Evolutionary conservation across 1,139 yeast genomes (phyloP), one percentile per base, ranked within the genome.

Genomic region (Hyphopichia wangnamkhiaoensis): DNA sequence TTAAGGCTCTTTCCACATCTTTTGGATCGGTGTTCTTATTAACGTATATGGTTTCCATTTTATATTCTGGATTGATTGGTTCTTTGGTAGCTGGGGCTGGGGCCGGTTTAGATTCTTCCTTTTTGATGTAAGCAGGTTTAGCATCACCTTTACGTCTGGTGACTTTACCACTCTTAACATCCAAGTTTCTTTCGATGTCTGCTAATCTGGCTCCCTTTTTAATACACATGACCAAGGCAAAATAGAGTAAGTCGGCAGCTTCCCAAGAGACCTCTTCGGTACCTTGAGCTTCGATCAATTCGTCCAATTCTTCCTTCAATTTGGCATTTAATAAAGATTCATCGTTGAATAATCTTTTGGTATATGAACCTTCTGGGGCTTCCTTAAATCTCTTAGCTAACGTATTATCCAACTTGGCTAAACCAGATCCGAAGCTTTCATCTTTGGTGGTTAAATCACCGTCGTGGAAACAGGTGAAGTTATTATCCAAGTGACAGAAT

Each of bases 131-230:
- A 56, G 82, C 80, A 28, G 88, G 83, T 66, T 93, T 93, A 25
- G 98, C 98, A 65, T 93, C 96, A 37, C 99, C 98, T 63, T 83
- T 84, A 61, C 99, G 80, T 67, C 98, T 80, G 3, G 96, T 83
- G 41, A 93, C 90, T 65, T 90, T 91, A 54, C 82, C 67, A 35
- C 89, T 77, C 70, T 94, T 93, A 57, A 84, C 68, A 54, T 90
- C 94, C 56, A 93, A 74, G 61, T 91, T 90, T 52, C 74, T 77
- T 65, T 90, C 96, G 33, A 93, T 82, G 52, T 91, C 97, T 12
- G 77, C 70, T 57, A 91, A 70, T 21, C 84, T 68, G 29, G 91
- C 96, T 27, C 91, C 96, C 52, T 81, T 71, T 60, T 88, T 83
- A 33, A 85, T 84, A 49, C 94, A 80, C 76, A 89, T 87, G n/a